Evolutionary conservation across 768 basidiomycete genomes (phyloP).

Genomic region (Infundibulicybe gibba): DNA sequence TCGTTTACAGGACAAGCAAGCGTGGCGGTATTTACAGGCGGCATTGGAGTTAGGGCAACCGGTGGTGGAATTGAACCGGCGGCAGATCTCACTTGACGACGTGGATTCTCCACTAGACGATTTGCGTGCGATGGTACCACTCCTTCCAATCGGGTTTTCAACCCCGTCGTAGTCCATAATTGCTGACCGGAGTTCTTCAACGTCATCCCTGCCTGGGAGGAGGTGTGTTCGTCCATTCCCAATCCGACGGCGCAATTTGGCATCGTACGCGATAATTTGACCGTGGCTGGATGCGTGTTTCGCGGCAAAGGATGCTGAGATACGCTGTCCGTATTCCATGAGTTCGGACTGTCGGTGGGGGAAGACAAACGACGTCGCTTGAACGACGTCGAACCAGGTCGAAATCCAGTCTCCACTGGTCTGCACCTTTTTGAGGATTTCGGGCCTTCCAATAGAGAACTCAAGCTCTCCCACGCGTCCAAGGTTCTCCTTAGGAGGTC

Average conservation of each 20-base stretch:
- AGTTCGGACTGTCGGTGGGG: conserved; percentile 18
- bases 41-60: neutral
- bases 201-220: too few relatives aligned
- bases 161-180: too few relatives aligned
- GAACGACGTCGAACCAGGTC: conserved; percentile 12
- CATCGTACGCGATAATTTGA: too few relatives aligned
- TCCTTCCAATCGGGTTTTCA: too few relatives aligned
- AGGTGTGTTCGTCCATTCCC: too few relatives aligned
- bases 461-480: conserved; percentile 2
- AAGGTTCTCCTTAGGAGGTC: neutral
- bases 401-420: conserved; percentile 15
- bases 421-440: conserved; percentile 7
- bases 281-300: conserved; percentile 13
- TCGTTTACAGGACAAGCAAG: neutral
- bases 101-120: too few relatives aligned
- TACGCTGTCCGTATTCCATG: conserved; percentile 12
- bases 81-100: too few relatives aligned
- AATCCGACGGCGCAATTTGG: too few relatives aligned
- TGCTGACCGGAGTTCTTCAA: too few relatives aligned
- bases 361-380: conserved; percentile 17
- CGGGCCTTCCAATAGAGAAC: neutral
- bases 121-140: too few relatives aligned
- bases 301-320: conserved; percentile 16
- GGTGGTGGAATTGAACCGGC: too few relatives aligned
- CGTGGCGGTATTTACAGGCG: neutral